These are phyloP conservation scores for Umbelopsis vinacea DNA, from an alignment of 192 early-diverging fungal species.

Conservation along the genomic window DNA sequence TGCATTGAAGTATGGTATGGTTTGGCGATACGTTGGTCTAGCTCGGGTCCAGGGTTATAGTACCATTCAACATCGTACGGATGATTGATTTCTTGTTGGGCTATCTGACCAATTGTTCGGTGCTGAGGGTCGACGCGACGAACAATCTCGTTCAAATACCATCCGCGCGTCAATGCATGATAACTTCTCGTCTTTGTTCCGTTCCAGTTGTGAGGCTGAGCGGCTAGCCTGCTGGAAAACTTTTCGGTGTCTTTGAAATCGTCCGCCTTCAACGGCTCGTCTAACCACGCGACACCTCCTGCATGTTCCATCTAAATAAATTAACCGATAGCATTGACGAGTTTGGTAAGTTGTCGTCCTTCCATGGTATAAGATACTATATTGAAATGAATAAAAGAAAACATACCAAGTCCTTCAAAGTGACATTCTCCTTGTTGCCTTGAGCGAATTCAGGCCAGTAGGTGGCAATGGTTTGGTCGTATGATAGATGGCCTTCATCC, in stretches of 20 bases:
- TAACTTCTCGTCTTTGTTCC: conserved; percentile 57
- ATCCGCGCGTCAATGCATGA: conserved; percentile 68
- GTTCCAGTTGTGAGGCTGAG: conserved; percentile 68
- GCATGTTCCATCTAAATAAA: conserved; percentile 53
- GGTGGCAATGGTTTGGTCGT: conserved; percentile 50
- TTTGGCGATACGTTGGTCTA: conserved; percentile 40
- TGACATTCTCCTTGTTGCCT: conserved; percentile 71
- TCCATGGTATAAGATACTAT: no score
- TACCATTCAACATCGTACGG: conserved; percentile 62
- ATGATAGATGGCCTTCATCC: conserved; percentile 56
- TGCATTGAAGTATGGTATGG: conserved; percentile 24
- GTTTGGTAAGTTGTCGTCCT: not conserved
- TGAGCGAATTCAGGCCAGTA: conserved; percentile 80
- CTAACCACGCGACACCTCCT: conserved; percentile 67
- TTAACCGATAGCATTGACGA: not conserved
- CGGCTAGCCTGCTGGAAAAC: conserved; percentile 55
- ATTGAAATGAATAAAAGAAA: not conserved
- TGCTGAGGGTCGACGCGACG: conserved; percentile 60
- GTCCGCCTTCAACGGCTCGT: conserved; percentile 47
- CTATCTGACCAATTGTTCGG: conserved; percentile 63
- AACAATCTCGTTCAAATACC: conserved; percentile 78
- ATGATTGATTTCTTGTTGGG: conserved; percentile 59
- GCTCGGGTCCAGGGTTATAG: conserved; percentile 46
- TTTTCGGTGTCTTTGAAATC: conserved; percentile 54
- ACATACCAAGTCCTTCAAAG: conserved; percentile 54